These are phyloP conservation scores for Colletotrichum melonis DNA, from an alignment of 2,329 filamentous ascomycete genomes.

Conservation along the genomic window DNA sequence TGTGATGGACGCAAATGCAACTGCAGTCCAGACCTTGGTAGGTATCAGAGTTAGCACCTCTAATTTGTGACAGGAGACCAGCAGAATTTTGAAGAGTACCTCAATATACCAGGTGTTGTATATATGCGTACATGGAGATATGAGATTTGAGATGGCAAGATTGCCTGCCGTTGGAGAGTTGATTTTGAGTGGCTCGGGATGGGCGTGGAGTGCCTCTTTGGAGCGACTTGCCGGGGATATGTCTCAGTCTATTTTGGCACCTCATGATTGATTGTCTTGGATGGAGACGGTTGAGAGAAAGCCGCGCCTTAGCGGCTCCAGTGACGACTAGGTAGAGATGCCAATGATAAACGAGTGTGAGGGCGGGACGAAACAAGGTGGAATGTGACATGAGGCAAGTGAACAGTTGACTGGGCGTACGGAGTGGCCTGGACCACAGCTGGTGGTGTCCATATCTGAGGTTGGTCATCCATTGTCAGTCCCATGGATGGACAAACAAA, in stretches of 20 bases:
- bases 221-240: constrained; percentile 14
- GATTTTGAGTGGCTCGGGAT: background rate
- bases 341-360: background rate
- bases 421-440: background rate
- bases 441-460: background rate
- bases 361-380: background rate
- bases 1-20: constrained; percentile 6
- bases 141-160: constrained; percentile 13
- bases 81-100: background rate
- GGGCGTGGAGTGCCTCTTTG: background rate
- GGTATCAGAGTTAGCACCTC: constrained; percentile 7
- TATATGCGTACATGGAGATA: background rate
- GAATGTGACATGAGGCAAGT: constrained; percentile 26
- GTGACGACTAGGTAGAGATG: background rate
- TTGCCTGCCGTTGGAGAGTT: background rate
- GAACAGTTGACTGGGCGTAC: constrained; percentile 7
- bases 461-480: background rate
- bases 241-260: constrained; percentile 25
- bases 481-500: background rate
- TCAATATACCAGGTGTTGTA: no score
- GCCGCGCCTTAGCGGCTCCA: constrained; percentile 7
- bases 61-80: background rate
- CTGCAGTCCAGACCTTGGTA: background rate
- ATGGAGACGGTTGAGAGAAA: background rate
- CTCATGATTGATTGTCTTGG: background rate